Evolutionary conservation across 2,329 filamentous ascomycete genomes (phyloP).

Genomic region (Calycina herbarum): DNA sequence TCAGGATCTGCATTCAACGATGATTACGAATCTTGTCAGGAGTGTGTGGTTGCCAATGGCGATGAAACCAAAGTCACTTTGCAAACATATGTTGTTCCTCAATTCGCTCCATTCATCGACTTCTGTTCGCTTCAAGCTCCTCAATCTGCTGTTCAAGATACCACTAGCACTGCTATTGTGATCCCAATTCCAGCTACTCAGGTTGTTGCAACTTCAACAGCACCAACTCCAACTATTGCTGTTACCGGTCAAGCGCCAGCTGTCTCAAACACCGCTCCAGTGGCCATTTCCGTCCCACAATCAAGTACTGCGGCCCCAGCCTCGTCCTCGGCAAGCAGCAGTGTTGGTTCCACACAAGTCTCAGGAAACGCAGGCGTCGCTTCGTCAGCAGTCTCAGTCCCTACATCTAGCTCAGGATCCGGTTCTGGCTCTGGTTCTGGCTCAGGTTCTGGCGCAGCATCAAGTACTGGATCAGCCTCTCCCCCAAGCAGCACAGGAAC

Average conservation of each 20-base stretch:
- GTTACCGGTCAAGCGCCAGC: conserved; percentile 18
- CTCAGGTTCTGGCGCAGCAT: neutral
- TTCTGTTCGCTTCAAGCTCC: conserved; percentile 29
- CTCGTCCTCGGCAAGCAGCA: neutral
- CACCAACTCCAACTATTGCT: conserved; percentile 14
- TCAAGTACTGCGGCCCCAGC: neutral
- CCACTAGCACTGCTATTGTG: conserved; percentile 17
- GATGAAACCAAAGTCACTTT: conserved; percentile 14
- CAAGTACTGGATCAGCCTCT: neutral
- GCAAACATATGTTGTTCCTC: conserved; percentile 25
- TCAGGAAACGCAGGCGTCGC: neutral
- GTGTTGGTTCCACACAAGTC: neutral
- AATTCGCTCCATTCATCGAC: conserved; percentile 30
- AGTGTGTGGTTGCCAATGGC: conserved; percentile 25
- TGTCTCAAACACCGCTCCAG: conserved; percentile 11
- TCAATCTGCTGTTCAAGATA: conserved; percentile 16
- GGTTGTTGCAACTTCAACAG: conserved; percentile 13
- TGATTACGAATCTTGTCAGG: conserved; percentile 42
- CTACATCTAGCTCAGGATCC: neutral
- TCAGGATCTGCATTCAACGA: conserved; percentile 44
- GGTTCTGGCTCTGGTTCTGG: neutral
- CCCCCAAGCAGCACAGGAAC: neutral
- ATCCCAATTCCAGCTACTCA: conserved; percentile 15
- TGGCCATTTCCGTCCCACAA: neutral
- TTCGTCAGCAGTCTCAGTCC: neutral